Evolutionary conservation across 352 stramenopile genomes (phyloP).

Genomic region (Phytophthora europaea): DNA sequence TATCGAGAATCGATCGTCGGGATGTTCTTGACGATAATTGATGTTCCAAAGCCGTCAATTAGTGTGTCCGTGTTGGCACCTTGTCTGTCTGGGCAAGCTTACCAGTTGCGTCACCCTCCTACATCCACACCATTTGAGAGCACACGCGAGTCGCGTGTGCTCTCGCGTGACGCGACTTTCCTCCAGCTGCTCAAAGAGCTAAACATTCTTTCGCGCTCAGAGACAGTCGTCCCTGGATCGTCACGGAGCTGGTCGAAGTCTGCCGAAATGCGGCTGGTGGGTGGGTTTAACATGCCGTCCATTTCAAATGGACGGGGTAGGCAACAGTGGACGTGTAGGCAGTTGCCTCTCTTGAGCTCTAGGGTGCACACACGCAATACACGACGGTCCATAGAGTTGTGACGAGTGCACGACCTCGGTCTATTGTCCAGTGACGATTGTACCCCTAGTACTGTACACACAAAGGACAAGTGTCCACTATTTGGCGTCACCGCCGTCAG

Average conservation of each 20-base stretch:
- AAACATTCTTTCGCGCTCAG: not conserved
- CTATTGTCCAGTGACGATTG: not conserved
- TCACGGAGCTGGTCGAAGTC: not conserved
- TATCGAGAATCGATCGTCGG: no score
- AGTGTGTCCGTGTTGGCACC: not conserved
- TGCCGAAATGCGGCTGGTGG: conserved; percentile 7
- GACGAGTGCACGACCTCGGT: conserved; percentile 3
- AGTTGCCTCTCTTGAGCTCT: not conserved
- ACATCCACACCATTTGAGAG: not conserved
- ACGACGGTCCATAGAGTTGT: not conserved
- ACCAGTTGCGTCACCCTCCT: not conserved
- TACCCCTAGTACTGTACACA: not conserved
- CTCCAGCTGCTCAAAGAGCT: no score
- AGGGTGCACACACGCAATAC: not conserved
- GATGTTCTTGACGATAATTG: no score
- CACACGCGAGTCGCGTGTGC: no score
- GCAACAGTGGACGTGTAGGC: not conserved
- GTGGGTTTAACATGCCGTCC: not conserved
- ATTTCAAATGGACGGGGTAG: not conserved
- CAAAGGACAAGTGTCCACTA: not conserved
- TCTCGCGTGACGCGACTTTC: not conserved
- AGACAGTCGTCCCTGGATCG: not conserved
- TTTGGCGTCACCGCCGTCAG: not conserved
- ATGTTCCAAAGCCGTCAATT: not conserved
- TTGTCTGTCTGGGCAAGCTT: not conserved